A percentile compares a stretch with the other conserved stretches of the same genome.
Conservation (phyloP, 2,329 filamentous ascomycete genomes). For the Paraphaeosphaeria sporulosa region DNA sequence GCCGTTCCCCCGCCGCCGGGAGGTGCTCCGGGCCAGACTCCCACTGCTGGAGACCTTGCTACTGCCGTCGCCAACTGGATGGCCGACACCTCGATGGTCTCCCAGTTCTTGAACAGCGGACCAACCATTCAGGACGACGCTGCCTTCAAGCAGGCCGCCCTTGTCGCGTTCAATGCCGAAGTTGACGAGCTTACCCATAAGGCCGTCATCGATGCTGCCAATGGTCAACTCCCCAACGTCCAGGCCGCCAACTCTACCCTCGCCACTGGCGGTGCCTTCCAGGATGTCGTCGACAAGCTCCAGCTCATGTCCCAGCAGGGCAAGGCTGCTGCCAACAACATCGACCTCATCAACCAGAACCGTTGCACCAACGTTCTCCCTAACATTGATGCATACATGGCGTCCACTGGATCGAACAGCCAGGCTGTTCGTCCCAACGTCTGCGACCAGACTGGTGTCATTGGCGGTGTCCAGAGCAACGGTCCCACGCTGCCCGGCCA, state of each 20-base stretch:
- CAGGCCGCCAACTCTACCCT: slow-evolving; percentile 48
- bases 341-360: slow-evolving; percentile 49
- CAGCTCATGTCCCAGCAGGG: slow-evolving; percentile 47
- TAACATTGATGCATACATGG: slow-evolving; percentile 48
- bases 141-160: slow-evolving; percentile 47
- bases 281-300: slow-evolving; percentile 50
- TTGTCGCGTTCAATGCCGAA: slow-evolving; percentile 48
- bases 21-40: slow-evolving; percentile 33
- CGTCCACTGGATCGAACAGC: slow-evolving; percentile 39
- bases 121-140: slow-evolving; percentile 42
- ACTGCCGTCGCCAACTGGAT: slow-evolving; percentile 48
- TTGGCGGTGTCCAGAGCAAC: slow-evolving; percentile 40
- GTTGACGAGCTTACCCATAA: slow-evolving; percentile 51
- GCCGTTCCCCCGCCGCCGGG: slow-evolving; percentile 16
- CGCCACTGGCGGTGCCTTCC: slow-evolving; percentile 46
- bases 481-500: slow-evolving; percentile 40
- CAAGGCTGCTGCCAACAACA: slow-evolving; percentile 39
- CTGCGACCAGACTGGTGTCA: slow-evolving; percentile 45
- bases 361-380: slow-evolving; percentile 47
- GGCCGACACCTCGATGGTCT: slow-evolving; percentile 49
- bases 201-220: slow-evolving; percentile 44
- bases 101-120: slow-evolving; percentile 47
- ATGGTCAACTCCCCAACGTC: slow-evolving; percentile 36
- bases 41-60: slow-evolving; percentile 37
- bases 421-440: slow-evolving; percentile 41